Percentiles rank a stretch among this genome's conserved stretches.
phyloP scores from a whole-genome alignment of 805 yeast genomes.

The Wickerhamia fluorescens region DNA sequence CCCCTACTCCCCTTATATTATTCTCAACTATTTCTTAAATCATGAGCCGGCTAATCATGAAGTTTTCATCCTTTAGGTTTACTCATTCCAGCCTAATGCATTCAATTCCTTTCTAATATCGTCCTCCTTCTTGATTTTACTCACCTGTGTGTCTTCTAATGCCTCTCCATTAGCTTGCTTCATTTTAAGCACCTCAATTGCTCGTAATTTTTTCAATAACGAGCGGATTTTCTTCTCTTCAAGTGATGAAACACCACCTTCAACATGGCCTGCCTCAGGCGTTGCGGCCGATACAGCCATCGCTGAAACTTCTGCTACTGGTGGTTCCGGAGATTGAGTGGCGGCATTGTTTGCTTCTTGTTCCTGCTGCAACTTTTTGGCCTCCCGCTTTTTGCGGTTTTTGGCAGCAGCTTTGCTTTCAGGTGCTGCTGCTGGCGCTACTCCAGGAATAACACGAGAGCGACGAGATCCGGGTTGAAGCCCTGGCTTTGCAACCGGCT shows the following conservation, averaged over 20 bases:
- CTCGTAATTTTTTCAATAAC: slow-evolving; percentile 85
- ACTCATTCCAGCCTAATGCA: slow-evolving; percentile 59
- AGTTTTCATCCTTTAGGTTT: too few species aligned
- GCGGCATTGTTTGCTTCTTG: slow-evolving; percentile 9
- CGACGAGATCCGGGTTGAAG: slow-evolving; percentile 21
- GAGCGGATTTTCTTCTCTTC: slow-evolving; percentile 93
- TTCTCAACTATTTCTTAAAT: too few species aligned
- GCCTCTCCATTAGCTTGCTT: slow-evolving; percentile 79
- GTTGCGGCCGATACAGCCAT: slow-evolving; percentile 10
- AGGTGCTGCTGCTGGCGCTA: slow-evolving; percentile 37
- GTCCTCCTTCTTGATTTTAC: slow-evolving; percentile 82
- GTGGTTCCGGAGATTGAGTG: slow-evolving; percentile 8
- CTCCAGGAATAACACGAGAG: slow-evolving; percentile 50
- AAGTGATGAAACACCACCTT: slow-evolving; percentile 59
- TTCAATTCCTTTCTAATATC: slow-evolving; percentile 70
- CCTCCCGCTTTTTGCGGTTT: slow-evolving; percentile 70
- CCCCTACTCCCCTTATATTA: too few species aligned
- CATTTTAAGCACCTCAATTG: slow-evolving; percentile 85
- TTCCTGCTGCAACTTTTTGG: slow-evolving; percentile 28
- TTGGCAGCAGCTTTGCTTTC: slow-evolving; percentile 63
- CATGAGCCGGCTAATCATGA: too few species aligned
- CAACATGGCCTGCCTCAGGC: slow-evolving; percentile 31
- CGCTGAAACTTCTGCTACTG: slow-evolving; percentile 9
- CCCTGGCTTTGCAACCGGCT: slow-evolving; percentile 5
- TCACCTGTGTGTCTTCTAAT: slow-evolving; percentile 86